phyloP scores from a whole-genome alignment of 148 eudicot genomes.

The Arbutus unedo region DNA sequence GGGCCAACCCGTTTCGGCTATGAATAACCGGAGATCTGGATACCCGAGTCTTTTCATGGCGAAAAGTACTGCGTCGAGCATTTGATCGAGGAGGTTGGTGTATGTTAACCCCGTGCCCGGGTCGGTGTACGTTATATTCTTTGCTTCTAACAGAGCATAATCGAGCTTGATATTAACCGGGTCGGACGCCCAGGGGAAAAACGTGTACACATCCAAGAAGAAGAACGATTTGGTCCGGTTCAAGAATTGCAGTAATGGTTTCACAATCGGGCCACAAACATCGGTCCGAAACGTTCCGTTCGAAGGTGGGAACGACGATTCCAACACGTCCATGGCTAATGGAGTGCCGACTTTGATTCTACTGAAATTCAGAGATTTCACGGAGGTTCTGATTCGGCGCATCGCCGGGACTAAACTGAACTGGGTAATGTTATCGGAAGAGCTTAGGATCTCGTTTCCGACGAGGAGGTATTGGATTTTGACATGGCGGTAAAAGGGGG shows the following conservation, averaged over 20 bases:
- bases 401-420: conserved; percentile 71
- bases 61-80: conserved; percentile 65
- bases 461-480: conserved; percentile 74
- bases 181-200: conserved; percentile 61
- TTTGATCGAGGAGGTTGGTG: conserved; percentile 72
- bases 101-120: conserved; percentile 56
- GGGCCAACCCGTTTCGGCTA: conserved; percentile 95
- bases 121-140: conserved; percentile 42
- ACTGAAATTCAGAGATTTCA: conserved; percentile 26
- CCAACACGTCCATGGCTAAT: conserved; percentile 69
- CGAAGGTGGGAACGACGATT: conserved; percentile 70
- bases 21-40: conserved; percentile 55
- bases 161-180: conserved; percentile 54
- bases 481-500: conserved; percentile 61
- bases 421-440: conserved; percentile 33
- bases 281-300: conserved; percentile 63
- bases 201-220: conserved; percentile 75
- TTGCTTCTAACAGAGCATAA: conserved; percentile 52
- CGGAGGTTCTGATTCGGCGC: conserved; percentile 52
- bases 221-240: conserved; percentile 76
- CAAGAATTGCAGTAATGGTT: conserved; percentile 65
- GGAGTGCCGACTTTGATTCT: conserved; percentile 84
- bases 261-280: conserved; percentile 41
- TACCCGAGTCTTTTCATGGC: conserved; percentile 67
- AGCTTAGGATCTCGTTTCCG: conserved; percentile 81